Conservation (phyloP, 371 early-diverging fungal genomes). For the Apophysomyces elegans region DNA sequence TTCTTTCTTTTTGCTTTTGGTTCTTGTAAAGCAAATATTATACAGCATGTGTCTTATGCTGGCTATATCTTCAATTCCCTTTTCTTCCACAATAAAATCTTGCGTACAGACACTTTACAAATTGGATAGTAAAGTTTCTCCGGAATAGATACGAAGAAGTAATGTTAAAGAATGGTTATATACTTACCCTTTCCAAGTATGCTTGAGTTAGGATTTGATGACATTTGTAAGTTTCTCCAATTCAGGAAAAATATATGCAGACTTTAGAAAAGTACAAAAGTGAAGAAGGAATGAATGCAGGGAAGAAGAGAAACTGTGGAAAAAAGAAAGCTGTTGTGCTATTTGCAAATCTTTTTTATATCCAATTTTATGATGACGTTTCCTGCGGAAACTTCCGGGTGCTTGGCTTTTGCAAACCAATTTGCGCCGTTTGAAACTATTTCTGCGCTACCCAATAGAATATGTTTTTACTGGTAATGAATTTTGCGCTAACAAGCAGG, state of each 20-base stretch:
- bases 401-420: too few species aligned
- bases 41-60: background rate
- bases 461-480: background rate
- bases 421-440: too few species aligned
- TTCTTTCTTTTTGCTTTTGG: background rate
- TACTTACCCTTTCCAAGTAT: background rate
- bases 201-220: conserved; percentile 8
- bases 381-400: too few species aligned
- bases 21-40: background rate
- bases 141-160: background rate
- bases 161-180: too few species aligned
- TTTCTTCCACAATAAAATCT: too few species aligned
- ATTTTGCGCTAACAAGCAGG: background rate
- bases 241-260: conserved; percentile 5
- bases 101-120: background rate
- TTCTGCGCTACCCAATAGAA: too few species aligned
- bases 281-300: background rate
- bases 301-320: background rate
- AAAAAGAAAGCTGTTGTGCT: background rate
- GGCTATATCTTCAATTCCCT: too few species aligned
- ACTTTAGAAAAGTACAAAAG: background rate
- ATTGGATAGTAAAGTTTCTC: background rate
- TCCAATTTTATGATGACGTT: background rate
- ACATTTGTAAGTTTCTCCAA: conserved; percentile 6
- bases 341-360: background rate